These are phyloP conservation scores for Nepenthes alata DNA, from an alignment of 179 eudicot genomes.

Conservation along the genomic window DNA sequence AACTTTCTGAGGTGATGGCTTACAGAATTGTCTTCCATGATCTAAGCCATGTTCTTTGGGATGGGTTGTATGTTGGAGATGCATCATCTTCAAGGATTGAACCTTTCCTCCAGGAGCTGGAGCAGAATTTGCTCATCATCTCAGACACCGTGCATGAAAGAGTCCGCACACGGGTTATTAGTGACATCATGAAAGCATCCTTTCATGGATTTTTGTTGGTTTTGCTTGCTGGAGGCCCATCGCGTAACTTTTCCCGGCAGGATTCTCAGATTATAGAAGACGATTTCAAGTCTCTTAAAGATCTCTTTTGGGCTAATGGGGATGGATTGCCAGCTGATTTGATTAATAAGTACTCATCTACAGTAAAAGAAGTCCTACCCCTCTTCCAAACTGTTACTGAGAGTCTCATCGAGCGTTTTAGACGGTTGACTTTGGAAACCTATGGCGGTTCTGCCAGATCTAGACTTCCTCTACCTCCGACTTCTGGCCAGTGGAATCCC, in stretches of 20 bases:
- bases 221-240: slow-evolving; percentile 89
- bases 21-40: slow-evolving; percentile 80
- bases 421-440: slow-evolving; percentile 54
- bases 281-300: slow-evolving; percentile 73
- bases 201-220: slow-evolving; percentile 85
- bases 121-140: slow-evolving; percentile 47
- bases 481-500: slow-evolving; percentile 84
- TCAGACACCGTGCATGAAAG: slow-evolving; percentile 66
- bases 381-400: slow-evolving; percentile 70
- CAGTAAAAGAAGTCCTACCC: slow-evolving; percentile 74
- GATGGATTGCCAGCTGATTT: slow-evolving; percentile 74
- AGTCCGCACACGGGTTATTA: slow-evolving; percentile 67
- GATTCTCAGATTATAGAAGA: slow-evolving; percentile 75
- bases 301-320: slow-evolving; percentile 84
- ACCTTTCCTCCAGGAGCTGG: slow-evolving; percentile 66
- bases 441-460: slow-evolving; percentile 73
- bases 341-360: slow-evolving; percentile 58
- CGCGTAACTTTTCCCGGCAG: slow-evolving; percentile 53
- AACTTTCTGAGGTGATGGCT: slow-evolving; percentile 56
- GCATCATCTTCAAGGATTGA: slow-evolving; percentile 74
- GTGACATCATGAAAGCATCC: slow-evolving; percentile 88
- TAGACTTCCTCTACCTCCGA: slow-evolving; percentile 80
- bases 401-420: slow-evolving; percentile 62
- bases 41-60: slow-evolving; percentile 67
- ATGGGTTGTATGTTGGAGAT: slow-evolving; percentile 76